Base-by-base conservation (phyloP, 768 basidiomycete species). In the Rhodotorula paludigena region DNA sequence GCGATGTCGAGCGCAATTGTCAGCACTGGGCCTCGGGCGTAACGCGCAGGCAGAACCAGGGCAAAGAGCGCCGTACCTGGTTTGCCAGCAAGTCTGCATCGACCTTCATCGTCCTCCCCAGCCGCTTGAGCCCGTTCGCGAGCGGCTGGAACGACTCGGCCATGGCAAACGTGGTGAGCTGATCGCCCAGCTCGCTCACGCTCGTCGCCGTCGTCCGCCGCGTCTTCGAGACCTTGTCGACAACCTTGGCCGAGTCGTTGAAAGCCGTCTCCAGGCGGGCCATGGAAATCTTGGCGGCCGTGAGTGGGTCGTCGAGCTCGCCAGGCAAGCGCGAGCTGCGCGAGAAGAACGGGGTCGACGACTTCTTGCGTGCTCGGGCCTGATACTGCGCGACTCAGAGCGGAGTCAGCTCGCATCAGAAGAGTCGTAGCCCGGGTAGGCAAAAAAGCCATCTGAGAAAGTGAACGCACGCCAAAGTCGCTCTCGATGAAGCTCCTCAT, bases 401-500 rank as follows among this genome's bases (percentile, higher is more conserved):
- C 36, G 28, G 12, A n/a, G n/a, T 25, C 36, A 36, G 45, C 5
- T 4, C 42, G 25, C 11, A 11, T n/a, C 45, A n/a, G 25, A 16
- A n/a, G 25, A 23, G 8, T 6, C 11, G 7, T 25, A 45, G 10
- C 6, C 6, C n/a, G 11, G 44, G 10, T 21, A 45, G 11, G 9
- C 14, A 28, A 11, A 25, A 9, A 28, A 41, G 20, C 41, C 59
- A 23, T 32, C 9, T 44, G 41, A 32, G 33, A 30, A 16, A 7
- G 16, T 7, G 36, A 10, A 78, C 82, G 68, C 66, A 83, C 82
- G 7, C 96, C 96, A 80, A 98, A 99, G 78, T 98, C 94, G 73
- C 87, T 92, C 80, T 99, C 96, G 67, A 99, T 85, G 77, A 99
- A 99, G 23, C 88, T 88, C 38, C 94, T 86, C 65, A 97, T 78